Evolutionary conservation across 805 yeast species (phyloP), one percentile per base, ranked within the genome.

Genomic region (Candida xiaguanensis): DNA sequence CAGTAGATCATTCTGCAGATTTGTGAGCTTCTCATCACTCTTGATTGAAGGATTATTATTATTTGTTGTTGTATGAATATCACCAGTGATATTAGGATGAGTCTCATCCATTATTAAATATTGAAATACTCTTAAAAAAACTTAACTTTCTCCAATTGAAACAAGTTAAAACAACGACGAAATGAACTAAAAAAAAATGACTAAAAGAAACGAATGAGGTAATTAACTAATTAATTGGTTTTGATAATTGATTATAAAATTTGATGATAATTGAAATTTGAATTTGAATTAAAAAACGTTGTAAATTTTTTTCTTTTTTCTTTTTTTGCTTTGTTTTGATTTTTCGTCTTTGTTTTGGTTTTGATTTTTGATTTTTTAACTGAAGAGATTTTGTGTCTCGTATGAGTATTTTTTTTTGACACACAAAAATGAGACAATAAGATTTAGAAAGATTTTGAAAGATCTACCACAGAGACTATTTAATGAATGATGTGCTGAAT

Each of bases 51-150:
- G n/a, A 12, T 18, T 30, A n/a, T 30, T 30, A 17, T 18, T n/a
- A 30, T 11, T 16, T 11, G 8, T 30, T 14, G n/a, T 30, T 29
- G 14, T 15, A 5, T 30, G 16, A 31, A 31, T 31, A 18, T 13
- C 34, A 31, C 25, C 34, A n/a, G 34, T 31, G 34, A 31, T 31
- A 31, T 20, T 31, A 3, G 16, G 25, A 18, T 31, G 15, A 17
- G 4, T 9, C 7, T 20, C 34, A 19, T 31, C 16, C 34, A 31
- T 31, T 7, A 8, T 31, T n/a, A n/a, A n/a, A n/a, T n/a, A n/a
- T n/a, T n/a, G n/a, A n/a, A n/a, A n/a, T n/a, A n/a, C n/a, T n/a
- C n/a, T n/a, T n/a, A n/a, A n/a, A n/a, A n/a, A n/a, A n/a, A n/a
- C n/a, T n/a, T n/a, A n/a, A n/a, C n/a, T n/a, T n/a, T n/a, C n/a